Evolutionary conservation across 176 grass and related monocot genomes (phyloP), one percentile per base, ranked within the genome.

Genomic region (Raddia guianensis): DNA sequence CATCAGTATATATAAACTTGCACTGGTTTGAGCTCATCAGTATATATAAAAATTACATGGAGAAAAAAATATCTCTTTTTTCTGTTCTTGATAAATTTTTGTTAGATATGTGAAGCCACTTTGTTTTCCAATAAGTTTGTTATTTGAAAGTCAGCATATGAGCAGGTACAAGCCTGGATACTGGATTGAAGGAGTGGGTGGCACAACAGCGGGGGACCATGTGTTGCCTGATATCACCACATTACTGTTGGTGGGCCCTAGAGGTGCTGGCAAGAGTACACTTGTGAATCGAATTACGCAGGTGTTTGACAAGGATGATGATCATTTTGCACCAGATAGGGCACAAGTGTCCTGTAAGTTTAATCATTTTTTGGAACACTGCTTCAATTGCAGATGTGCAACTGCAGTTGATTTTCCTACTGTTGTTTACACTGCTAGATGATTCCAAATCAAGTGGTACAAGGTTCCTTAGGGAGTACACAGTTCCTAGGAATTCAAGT

Each of bases 261-360:
- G 85, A 82, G 91, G 87, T 67, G 76, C 91, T 71, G 91, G 94
- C 13, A 97, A 97, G 90, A 92, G 89, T 60, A 68, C 82, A 58
- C 91, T 97, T 72, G 74, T 94, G 50, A 94, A 91, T 71, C 74
- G 34, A 85, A 90, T 97, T 33, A 92, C 87, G 67, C 82, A 11
- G 8, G 72, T 94, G 15, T 94, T 97, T 80, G 89, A 92, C 69
- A 87, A 89, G 57, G 77, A 86, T 56, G 71, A 78, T 50, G 73
- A 90, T 70, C 66, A 45, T 51, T 82, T 77, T 82, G n/a, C 85
- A 61, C 71, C 82, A 50, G 89, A 80, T 68, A 60, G 77, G 5
- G 82, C 72, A 0, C 85, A 83, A 56, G 89, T 88, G 70, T 87
- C 76, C 61, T 3, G 94, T 94, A 91, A 90, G 79, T 80, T 42